Evolutionary conservation across 2,329 filamentous ascomycete species (phyloP), one percentile per base, ranked within the genome.

Genomic region (Xylaria sp.): DNA sequence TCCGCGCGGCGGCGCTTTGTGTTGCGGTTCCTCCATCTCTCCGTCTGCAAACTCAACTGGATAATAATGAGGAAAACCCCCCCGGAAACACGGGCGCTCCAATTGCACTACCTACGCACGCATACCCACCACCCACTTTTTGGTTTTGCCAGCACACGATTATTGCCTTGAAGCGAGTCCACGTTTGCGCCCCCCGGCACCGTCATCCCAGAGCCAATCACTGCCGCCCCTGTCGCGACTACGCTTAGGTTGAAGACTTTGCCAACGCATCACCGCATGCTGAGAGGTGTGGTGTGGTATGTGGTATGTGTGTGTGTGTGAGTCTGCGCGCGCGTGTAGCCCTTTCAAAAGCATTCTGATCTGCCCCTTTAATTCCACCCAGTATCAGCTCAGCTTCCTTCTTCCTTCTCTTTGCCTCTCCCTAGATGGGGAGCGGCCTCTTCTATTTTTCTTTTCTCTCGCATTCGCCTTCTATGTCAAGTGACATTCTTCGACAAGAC

Each of bases 241-340:
- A 64, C 68, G 71, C 73, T 69, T 74, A 73, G 68, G 59, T 68
- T 68, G 64, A 73, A 73, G 72, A 71, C 71, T 75, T 73, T 77
- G 76, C 76, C 76, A 77, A 76, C 76, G 76, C 76, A 77, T 77
- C 76, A 76, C 71, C 75, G 75, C 74, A 76, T 77, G 59, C 73
- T 68, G 42, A 73, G 72, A 73, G 60, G 66, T 76, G 74, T 76
- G 75, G 74, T 76, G 49, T 49, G 45, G 45, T 49, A 22, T 27
- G 22, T 29, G 72, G 68, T 69, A 68, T 68, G 59, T 51, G 73
- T 74, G 73, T 73, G 73, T 73, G 72, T 73, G 45, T 45, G 59
- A 47, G 66, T 67, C 71, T 74, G 72, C 73, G 73, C 75, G 61
- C 59, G 66, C 47, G 66, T 71, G 70, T 72, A 73, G 69, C 70